A percentile compares a stretch with the other conserved stretches of the same genome.
These are phyloP conservation scores for Aspergillus japonicus DNA, from an alignment of 2,329 filamentous ascomycete genomes.

Conservation along the genomic window DNA sequence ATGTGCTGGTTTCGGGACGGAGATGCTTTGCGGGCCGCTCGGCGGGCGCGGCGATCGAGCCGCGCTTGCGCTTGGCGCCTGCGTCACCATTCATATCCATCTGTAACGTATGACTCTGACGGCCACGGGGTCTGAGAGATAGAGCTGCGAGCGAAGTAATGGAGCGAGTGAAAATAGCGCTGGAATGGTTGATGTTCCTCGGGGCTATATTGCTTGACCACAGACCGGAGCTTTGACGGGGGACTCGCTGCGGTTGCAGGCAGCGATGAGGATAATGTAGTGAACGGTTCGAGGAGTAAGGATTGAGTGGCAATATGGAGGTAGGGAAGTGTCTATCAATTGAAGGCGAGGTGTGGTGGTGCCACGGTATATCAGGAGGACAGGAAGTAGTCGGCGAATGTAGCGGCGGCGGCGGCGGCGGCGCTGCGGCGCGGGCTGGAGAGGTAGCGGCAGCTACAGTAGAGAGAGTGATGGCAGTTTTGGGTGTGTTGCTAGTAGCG, in stretches of 20 bases:
- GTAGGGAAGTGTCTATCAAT: background rate
- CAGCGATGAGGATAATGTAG: background rate
- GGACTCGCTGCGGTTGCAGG: background rate
- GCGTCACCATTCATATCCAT: conserved; percentile 54
- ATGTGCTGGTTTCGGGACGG: conserved; percentile 46
- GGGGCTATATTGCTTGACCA: background rate
- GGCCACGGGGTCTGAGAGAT: conserved; percentile 7
- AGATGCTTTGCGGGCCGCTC: conserved; percentile 58
- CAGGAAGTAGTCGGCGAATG: background rate
- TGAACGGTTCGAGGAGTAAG: background rate
- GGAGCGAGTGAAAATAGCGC: background rate
- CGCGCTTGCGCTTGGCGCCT: conserved; percentile 57
- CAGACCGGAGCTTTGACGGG: background rate
- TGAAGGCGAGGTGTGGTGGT: background rate
- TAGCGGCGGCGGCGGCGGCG: conserved; percentile 13
- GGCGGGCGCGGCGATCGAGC: conserved; percentile 48
- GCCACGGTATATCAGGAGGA: conserved; percentile 1
- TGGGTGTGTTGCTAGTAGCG: conserved; percentile 20
- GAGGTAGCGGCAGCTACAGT: conserved; percentile 13
- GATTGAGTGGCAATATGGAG: background rate
- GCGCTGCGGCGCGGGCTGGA: conserved; percentile 10
- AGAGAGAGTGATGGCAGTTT: conserved; percentile 17
- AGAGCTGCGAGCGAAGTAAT: conserved; percentile 9
- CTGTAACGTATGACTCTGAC: conserved; percentile 13
- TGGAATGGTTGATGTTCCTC: background rate